Conservation (phyloP, 805 yeast species). For the Saccharomycopsis guyanensis region DNA sequence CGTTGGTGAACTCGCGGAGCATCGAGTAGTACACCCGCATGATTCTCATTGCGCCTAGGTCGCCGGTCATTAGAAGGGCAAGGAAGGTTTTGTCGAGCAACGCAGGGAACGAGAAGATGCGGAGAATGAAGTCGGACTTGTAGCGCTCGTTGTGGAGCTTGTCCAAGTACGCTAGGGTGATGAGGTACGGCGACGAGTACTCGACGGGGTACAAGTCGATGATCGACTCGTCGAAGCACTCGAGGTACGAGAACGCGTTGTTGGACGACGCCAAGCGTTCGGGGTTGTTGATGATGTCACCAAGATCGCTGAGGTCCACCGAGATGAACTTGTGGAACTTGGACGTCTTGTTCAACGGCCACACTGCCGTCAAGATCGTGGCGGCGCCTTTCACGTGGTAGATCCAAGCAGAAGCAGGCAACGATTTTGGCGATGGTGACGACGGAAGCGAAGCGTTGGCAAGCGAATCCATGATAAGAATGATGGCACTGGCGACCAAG, state of each 20-base stretch:
- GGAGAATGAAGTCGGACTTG: slow-evolving; percentile 75
- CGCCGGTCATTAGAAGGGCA: slow-evolving; percentile 74
- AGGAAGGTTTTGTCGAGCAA: slow-evolving; percentile 74
- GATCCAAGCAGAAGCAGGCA: slow-evolving; percentile 94
- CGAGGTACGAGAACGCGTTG: slow-evolving; percentile 41
- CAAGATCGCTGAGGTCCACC: slow-evolving; percentile 86
- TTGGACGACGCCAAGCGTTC: slow-evolving; percentile 20
- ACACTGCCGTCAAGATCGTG: slow-evolving; percentile 89
- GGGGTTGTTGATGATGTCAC: slow-evolving; percentile 50
- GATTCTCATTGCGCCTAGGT: slow-evolving; percentile 79
- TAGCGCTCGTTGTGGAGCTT: slow-evolving; percentile 74
- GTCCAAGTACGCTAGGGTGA: slow-evolving; percentile 81
- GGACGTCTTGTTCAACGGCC: slow-evolving; percentile 74
- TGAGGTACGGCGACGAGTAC: slow-evolving; percentile 73
- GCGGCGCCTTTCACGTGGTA: slow-evolving; percentile 97
- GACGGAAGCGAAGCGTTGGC: slow-evolving; percentile 72
- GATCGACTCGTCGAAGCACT: slow-evolving; percentile 81
- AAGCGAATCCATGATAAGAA: slow-evolving; percentile 84
- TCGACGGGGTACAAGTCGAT: slow-evolving; percentile 83
- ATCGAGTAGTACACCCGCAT: slow-evolving; percentile 83
- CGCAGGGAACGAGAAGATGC: slow-evolving; percentile 93
- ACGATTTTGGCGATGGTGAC: slow-evolving; percentile 34
- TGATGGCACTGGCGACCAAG: slow-evolving; percentile 82
- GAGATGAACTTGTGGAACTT: slow-evolving; percentile 63
- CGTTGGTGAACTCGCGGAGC: slow-evolving; percentile 72